phyloP scores from a whole-genome alignment of 2,329 filamentous ascomycete species.

The Cercospora brassicicola region DNA sequence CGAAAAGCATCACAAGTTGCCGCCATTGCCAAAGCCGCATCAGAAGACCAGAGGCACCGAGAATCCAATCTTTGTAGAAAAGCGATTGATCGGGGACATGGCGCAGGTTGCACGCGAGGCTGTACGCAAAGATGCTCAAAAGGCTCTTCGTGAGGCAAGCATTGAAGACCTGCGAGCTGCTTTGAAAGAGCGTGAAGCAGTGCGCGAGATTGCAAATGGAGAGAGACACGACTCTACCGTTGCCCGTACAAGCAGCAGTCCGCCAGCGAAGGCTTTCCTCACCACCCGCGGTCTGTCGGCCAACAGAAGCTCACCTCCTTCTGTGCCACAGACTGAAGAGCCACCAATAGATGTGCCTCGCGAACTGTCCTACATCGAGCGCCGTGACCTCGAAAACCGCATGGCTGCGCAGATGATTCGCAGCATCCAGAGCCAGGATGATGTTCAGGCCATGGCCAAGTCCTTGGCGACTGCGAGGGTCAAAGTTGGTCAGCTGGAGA shows the following conservation, averaged over 20 bases:
- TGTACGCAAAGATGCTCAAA: not conserved
- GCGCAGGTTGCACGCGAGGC: constrained; percentile 12
- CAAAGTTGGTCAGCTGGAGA: constrained; percentile 16
- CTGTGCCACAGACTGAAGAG: not conserved
- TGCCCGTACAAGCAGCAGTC: not conserved
- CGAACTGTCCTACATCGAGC: constrained; percentile 27
- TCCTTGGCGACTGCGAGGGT: constrained; percentile 24
- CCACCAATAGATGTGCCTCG: constrained; percentile 17
- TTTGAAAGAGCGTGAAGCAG: not conserved
- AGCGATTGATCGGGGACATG: constrained; percentile 12
- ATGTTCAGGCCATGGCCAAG: constrained; percentile 20
- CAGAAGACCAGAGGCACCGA: not conserved
- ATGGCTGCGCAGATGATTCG: constrained; percentile 15
- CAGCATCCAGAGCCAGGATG: constrained; percentile 17
- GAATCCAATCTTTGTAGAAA: constrained; percentile 13
- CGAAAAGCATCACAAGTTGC: constrained; percentile 15
- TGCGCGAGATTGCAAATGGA: not conserved
- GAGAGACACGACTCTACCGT: not conserved
- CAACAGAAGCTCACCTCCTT: not conserved
- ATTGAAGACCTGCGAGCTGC: not conserved
- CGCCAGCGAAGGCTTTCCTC: not conserved
- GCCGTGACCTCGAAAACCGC: constrained; percentile 20
- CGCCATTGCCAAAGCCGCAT: constrained; percentile 15
- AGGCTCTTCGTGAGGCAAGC: not conserved
- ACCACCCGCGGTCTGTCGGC: not conserved